Evolutionary conservation across 768 basidiomycete species (phyloP), one percentile per base, ranked within the genome.

Genomic region (Suillus decipiens): DNA sequence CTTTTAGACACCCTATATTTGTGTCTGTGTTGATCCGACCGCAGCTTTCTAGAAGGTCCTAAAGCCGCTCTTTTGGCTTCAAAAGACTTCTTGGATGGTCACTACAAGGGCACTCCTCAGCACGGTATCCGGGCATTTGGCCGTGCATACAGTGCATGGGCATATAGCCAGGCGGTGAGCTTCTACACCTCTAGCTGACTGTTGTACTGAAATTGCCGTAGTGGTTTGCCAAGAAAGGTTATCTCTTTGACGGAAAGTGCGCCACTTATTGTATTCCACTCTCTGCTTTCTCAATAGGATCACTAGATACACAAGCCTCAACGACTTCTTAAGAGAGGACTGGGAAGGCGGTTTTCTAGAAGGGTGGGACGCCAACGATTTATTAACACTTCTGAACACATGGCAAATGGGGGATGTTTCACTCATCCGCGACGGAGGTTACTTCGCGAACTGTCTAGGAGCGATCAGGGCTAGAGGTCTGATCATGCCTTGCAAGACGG

Each of bases 401-500:
- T 85, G 84, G 84, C 75, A 79, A 61, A 72, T 70, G 0, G 84
- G 79, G 11, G 83, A 85, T 65, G 72, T 84, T 24, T 84, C 84
- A 8, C 70, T 68, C 24, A 70, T 85, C 17, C 75, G 77, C 19
- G 76, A 82, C 65, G 73, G 73, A 0, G 81, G 81, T 17, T 74
- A 84, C 66, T 73, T 84, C 33, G 71, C 63, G 42, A 76, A 72
- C 39, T 75, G 76, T 56, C 68, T 86, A 61, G 65, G 69, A 2
- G 70, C 68, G 19, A 82, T 85, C 72, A 81, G 80, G 64, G 83
- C 84, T 4, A 81, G 77, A 62, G 84, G 84, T 3, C 66, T 86
- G 48, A 80, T 86, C 54, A 84, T 86, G 83, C 85, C 86, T 5
- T 81, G 80, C 66, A 84, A 83, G 74, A 85, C 83, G 1, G 86